These are phyloP conservation scores for Daedalea quercina DNA, from an alignment of 768 basidiomycete species.

Conservation along the genomic window DNA sequence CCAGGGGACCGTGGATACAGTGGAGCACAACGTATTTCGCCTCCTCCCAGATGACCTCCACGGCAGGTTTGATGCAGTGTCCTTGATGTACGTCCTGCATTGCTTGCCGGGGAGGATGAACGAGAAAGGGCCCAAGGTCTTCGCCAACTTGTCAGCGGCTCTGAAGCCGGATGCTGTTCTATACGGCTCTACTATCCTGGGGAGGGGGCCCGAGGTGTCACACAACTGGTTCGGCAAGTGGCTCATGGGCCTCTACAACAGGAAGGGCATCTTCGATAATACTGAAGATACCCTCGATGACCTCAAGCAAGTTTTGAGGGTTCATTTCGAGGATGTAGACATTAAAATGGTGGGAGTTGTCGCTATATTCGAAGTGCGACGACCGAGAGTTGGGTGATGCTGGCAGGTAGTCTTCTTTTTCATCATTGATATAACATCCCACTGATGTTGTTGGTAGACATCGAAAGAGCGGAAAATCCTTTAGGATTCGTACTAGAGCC, in stretches of 20 bases:
- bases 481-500: too few relatives aligned
- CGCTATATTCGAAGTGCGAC: conserved; percentile 9
- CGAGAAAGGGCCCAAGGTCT: conserved; percentile 9
- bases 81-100: conserved; percentile 15
- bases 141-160: background rate
- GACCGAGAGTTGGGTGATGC: background rate
- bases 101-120: conserved; percentile 12
- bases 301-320: conserved; percentile 5
- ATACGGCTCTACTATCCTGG: conserved; percentile 15
- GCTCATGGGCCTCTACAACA: conserved; percentile 9
- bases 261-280: conserved; percentile 11
- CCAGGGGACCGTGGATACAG: conserved; percentile 2
- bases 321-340: conserved; percentile 12
- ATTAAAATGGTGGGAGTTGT: conserved; percentile 9
- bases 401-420: too few relatives aligned
- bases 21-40: conserved; percentile 8
- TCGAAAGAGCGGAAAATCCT: too few relatives aligned
- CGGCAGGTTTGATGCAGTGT: conserved; percentile 10
- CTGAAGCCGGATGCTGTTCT: conserved; percentile 7
- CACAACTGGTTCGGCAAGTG: conserved; percentile 9
- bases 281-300: conserved; percentile 3
- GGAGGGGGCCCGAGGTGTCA: conserved; percentile 1
- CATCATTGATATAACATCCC: too few relatives aligned
- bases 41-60: conserved; percentile 7
- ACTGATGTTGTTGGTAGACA: too few relatives aligned